Evolutionary conservation across 225 moss, liverwort and hornwort species (phyloP).

Genomic region (Marchantia paleacea): DNA sequence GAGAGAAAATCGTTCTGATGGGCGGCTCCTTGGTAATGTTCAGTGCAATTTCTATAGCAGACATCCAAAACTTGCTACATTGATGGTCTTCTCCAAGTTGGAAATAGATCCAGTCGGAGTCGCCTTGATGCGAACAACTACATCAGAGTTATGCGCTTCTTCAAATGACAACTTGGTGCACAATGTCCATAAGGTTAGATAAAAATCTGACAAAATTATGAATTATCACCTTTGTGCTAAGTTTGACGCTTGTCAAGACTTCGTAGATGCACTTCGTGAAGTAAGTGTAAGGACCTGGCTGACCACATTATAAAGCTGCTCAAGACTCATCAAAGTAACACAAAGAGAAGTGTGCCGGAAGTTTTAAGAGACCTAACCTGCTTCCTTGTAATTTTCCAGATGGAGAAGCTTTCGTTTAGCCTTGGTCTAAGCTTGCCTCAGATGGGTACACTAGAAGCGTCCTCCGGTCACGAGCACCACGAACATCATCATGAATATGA

Average conservation of each 20-base stretch:
- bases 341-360: neutral
- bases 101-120: constrained; percentile 29
- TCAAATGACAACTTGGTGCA: constrained; percentile 2
- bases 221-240: no score
- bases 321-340: no score
- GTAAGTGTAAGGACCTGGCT: no score
- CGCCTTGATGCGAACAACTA: constrained; percentile 6
- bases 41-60: constrained; percentile 33
- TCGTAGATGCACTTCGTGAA: no score
- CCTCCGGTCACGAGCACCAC: neutral
- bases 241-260: no score
- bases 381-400: constrained; percentile 1
- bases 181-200: constrained; percentile 23
- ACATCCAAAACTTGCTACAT: constrained; percentile 28
- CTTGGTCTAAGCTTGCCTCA: neutral
- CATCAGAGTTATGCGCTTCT: constrained; percentile 16
- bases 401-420: constrained; percentile 16
- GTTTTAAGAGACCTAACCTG: neutral
- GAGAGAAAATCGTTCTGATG: neutral
- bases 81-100: constrained; percentile 25
- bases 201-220: neutral
- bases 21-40: neutral
- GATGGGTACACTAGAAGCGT: neutral
- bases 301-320: no score
- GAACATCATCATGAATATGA: neutral